phyloP scores from a whole-genome alignment of 441 rosid genomes.

The Euphorbia celastroides region DNA sequence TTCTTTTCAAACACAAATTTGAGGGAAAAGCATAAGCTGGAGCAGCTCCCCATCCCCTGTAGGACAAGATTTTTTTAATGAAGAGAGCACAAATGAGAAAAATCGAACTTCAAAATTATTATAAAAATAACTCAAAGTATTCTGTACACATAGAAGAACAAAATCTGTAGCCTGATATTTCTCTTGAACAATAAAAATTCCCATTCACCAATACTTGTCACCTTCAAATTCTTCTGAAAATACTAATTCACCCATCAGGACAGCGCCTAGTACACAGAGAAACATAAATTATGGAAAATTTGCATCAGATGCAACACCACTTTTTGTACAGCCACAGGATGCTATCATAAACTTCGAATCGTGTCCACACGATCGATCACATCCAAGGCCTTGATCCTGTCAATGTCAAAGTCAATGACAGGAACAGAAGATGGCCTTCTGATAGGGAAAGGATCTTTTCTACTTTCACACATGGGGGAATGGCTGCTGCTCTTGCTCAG shows the following conservation, averaged over 20 bases:
- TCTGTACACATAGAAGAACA: constrained; percentile 31
- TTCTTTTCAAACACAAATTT: no score
- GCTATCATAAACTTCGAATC: constrained; percentile 43
- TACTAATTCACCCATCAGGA: constrained; percentile 14
- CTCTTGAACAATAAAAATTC: constrained; percentile 18
- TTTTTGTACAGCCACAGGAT: background rate
- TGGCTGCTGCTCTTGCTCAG: constrained; percentile 58
- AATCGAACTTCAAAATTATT: constrained; percentile 16
- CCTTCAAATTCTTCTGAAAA: constrained; percentile 20
- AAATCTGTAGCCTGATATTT: constrained; percentile 18
- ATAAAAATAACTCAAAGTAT: constrained; percentile 11
- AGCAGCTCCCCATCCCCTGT: no score
- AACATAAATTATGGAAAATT: background rate
- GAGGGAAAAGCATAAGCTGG: no score
- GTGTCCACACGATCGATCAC: constrained; percentile 90
- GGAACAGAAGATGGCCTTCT: constrained; percentile 74
- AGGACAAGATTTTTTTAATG: no score
- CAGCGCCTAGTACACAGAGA: background rate
- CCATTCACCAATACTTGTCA: constrained; percentile 10
- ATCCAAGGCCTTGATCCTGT: constrained; percentile 77
- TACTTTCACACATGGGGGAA: constrained; percentile 52
- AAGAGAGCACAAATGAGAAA: background rate
- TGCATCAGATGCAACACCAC: constrained; percentile 13
- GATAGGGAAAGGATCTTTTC: constrained; percentile 57
- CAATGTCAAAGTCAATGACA: constrained; percentile 61